Evolutionary conservation across 2,329 filamentous ascomycete species (phyloP).

Genomic region (Orbilia quercus): DNA sequence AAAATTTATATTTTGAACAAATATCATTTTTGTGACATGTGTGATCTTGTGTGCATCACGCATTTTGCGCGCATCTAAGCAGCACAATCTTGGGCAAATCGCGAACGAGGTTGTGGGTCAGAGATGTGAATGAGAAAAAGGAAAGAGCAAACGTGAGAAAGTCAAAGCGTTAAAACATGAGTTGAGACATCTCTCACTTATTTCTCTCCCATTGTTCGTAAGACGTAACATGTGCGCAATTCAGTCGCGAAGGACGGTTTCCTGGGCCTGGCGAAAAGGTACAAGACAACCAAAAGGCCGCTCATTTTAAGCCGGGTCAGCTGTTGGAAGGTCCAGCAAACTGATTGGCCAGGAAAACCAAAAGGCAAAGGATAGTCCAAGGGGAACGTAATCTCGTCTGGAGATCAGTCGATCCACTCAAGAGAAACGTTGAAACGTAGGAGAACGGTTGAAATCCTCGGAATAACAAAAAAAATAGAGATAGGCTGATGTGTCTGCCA

Average conservation of each 20-base stretch:
- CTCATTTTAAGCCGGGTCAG: constrained; percentile 32
- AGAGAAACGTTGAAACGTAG: constrained; percentile 35
- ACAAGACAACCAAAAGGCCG: constrained; percentile 23
- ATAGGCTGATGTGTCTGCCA: constrained; percentile 32
- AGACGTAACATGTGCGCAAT: constrained; percentile 57
- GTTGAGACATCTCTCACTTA: constrained; percentile 8
- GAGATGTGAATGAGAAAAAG: constrained; percentile 13
- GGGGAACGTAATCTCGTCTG: constrained; percentile 32
- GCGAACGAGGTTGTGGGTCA: constrained; percentile 11
- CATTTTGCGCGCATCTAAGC: constrained; percentile 30
- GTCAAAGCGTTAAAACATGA: constrained; percentile 30
- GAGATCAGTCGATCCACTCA: constrained; percentile 25
- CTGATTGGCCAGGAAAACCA: constrained; percentile 32
- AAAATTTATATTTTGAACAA: constrained; percentile 11
- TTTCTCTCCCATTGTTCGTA: constrained; percentile 38
- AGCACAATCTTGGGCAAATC: constrained; percentile 29
- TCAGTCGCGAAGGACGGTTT: constrained; percentile 48
- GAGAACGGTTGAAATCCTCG: constrained; percentile 25
- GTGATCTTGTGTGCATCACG: constrained; percentile 48
- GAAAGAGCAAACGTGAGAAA: constrained; percentile 11
- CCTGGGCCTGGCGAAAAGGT: constrained; percentile 27
- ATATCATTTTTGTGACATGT: constrained; percentile 48
- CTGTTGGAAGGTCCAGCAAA: constrained; percentile 4
- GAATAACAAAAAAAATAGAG: background rate
- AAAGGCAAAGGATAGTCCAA: constrained; percentile 14